Base-by-base conservation (phyloP, 2,329 filamentous ascomycete genomes). In the Cercospora sesami region DNA sequence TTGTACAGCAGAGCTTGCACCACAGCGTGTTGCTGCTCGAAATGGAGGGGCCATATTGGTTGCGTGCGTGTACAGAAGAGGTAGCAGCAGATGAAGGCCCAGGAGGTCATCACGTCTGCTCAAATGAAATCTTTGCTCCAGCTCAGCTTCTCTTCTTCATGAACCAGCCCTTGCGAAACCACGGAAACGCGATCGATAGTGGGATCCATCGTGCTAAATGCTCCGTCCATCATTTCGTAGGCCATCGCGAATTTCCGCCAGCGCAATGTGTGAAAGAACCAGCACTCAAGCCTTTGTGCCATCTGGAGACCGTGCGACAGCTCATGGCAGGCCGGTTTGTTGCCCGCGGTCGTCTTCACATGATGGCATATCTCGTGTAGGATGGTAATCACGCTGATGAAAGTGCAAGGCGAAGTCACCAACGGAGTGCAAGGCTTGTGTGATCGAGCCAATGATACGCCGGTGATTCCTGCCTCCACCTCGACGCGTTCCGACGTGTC, bases 401-500 rank as follows among this genome's bases (percentile, higher is more conserved):
- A 39, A n/a, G 36, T 39, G 36, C 36, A 2, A 39, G 36, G 36
- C 8, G 8, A n/a, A 39, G 36, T 39, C 36, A 39, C 36, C 2
- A n/a, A 28, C 26, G 21, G 12, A 21, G 33, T 36, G 16, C 18
- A 33, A 59, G 55, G 18, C 28, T 59, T 30, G 18, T 39, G 55
- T 12, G 18, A 30, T 59, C 14, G 14, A 18, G 23, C 58, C 31
- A 36, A 26, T 42, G 9, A 26, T 1, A 16, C 33, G 4, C 9
- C 58, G 30, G 8, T 14, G 14, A 28, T 39, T 60, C 33, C 33
- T 39, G 33, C 33, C 33, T 39, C 33, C 33, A 39, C 33, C 33
- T 33, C 28, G n/a, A 39, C 59, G 33, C 33, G 59, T 60, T 23
- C 30, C 31, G 59, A 42, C 59, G 59, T 60, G 59, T 42, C 59